phyloP scores from a whole-genome alignment of 2,329 filamentous ascomycete genomes.

The Hypoxylon sp. region DNA sequence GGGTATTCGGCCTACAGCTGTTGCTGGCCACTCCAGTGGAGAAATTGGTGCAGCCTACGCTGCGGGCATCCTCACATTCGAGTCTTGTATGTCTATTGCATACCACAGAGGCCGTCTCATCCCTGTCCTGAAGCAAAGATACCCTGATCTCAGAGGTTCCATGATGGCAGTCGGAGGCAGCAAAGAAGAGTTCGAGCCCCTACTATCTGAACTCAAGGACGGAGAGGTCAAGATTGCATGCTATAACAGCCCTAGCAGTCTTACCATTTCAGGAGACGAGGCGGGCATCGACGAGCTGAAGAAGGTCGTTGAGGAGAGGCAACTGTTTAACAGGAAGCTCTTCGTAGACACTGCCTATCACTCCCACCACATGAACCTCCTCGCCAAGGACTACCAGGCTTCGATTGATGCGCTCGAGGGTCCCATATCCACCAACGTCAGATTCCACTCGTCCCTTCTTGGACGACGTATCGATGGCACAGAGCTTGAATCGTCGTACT shows the following conservation, averaged over 20 bases:
- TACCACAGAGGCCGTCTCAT: slow-evolving; percentile 65
- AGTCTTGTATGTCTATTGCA: slow-evolving; percentile 63
- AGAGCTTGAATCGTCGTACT: slow-evolving; percentile 60
- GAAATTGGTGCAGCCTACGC: slow-evolving; percentile 65
- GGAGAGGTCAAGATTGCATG: slow-evolving; percentile 61
- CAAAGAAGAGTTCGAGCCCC: slow-evolving; percentile 59
- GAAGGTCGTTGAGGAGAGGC: slow-evolving; percentile 58
- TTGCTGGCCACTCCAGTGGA: slow-evolving; percentile 60
- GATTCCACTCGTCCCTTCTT: slow-evolving; percentile 64
- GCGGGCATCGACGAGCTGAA: slow-evolving; percentile 61
- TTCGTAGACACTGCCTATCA: slow-evolving; percentile 68
- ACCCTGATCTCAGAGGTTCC: slow-evolving; percentile 60
- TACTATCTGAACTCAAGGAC: slow-evolving; percentile 55
- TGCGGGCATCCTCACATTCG: slow-evolving; percentile 61
- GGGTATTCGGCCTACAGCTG: slow-evolving; percentile 56
- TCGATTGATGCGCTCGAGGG: slow-evolving; percentile 54
- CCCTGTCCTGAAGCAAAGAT: slow-evolving; percentile 58
- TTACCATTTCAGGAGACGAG: slow-evolving; percentile 67
- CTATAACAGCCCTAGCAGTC: slow-evolving; percentile 66
- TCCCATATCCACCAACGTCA: slow-evolving; percentile 55
- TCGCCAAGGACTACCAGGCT: slow-evolving; percentile 63
- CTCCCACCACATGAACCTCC: slow-evolving; percentile 67
- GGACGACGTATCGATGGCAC: slow-evolving; percentile 59
- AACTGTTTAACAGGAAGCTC: slow-evolving; percentile 64
- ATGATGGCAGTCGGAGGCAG: slow-evolving; percentile 71